Evolutionary conservation across 1,284 basidiomycete genomes (phyloP).

Genomic region (Rhodotorula sp.): DNA sequence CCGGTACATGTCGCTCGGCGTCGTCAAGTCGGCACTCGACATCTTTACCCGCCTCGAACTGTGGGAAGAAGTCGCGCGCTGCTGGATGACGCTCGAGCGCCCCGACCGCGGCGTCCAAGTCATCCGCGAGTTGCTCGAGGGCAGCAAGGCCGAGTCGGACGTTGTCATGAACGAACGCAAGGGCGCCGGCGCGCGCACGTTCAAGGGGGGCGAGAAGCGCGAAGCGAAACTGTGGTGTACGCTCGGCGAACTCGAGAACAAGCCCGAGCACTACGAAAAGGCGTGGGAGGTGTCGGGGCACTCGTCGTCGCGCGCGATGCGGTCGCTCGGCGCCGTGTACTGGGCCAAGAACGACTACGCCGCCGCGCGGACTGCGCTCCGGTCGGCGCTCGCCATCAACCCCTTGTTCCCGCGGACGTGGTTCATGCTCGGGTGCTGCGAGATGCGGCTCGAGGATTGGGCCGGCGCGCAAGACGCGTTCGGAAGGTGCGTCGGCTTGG

Average conservation of each 20-base stretch:
- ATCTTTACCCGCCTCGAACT: conserved; percentile 90
- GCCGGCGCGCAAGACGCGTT: conserved; percentile 79
- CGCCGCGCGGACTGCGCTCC: conserved; percentile 66
- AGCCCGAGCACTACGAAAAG: conserved; percentile 66
- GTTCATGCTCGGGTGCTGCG: conserved; percentile 93
- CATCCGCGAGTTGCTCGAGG: conserved; percentile 78
- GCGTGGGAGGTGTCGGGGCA: conserved; percentile 80
- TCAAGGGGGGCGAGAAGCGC: conserved; percentile 53
- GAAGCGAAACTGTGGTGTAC: conserved; percentile 95
- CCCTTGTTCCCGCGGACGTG: conserved; percentile 82
- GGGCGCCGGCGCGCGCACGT: conserved; percentile 54
- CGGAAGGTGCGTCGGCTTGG: conserved; percentile 77
- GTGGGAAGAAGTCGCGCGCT: conserved; percentile 92
- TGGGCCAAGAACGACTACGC: conserved; percentile 67
- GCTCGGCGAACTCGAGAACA: conserved; percentile 83
- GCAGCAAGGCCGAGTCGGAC: conserved; percentile 75
- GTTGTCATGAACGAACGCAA: conserved; percentile 59
- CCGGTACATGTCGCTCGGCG: conserved; percentile 76
- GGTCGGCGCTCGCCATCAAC: conserved; percentile 78
- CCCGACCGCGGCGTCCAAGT: conserved; percentile 71
- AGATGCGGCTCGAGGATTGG: conserved; percentile 77
- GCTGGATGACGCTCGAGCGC: conserved; percentile 75
- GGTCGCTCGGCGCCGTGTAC: conserved; percentile 80
- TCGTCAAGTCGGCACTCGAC: conserved; percentile 79
- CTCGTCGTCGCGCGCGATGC: conserved; percentile 82